These are phyloP conservation scores for Apophysomyces variabilis DNA, from an alignment of 371 early-diverging fungal genomes.

Conservation along the genomic window DNA sequence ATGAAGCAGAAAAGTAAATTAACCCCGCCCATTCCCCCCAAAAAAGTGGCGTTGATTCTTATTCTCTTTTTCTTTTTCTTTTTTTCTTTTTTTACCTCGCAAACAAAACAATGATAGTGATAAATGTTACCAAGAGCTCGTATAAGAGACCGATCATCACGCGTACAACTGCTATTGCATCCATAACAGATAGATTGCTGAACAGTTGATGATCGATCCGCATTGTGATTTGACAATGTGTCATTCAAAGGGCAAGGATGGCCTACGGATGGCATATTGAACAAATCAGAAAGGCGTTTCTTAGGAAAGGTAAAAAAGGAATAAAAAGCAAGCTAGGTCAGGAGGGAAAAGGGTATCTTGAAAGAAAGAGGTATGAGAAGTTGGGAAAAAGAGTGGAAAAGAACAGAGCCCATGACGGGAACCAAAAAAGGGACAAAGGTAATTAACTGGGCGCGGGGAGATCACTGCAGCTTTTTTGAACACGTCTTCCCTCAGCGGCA, in stretches of 20 bases:
- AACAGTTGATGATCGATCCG: slow-evolving; percentile 6
- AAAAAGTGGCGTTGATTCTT: slow-evolving; percentile 12
- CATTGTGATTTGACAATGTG: slow-evolving; percentile 9
- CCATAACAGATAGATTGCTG: slow-evolving; percentile 17
- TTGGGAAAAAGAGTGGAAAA: background rate
- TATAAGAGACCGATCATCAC: slow-evolving; percentile 17
- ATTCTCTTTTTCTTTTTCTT: background rate
- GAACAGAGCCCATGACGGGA: slow-evolving; percentile 10
- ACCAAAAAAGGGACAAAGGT: background rate
- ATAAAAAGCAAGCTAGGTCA: background rate
- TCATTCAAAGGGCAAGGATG: background rate
- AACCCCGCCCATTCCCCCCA: slow-evolving; percentile 6
- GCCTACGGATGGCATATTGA: slow-evolving; percentile 5
- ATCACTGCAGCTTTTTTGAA: background rate
- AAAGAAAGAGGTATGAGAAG: slow-evolving; percentile 10
- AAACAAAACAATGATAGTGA: slow-evolving; percentile 25
- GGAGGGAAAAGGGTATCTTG: slow-evolving; percentile 1
- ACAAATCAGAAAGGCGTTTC: background rate
- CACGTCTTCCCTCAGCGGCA: background rate
- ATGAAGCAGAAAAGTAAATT: slow-evolving; percentile 2
- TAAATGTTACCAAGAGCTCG: slow-evolving; percentile 19
- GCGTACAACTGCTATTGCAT: slow-evolving; percentile 17
- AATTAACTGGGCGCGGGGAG: background rate
- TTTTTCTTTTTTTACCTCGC: slow-evolving; percentile 19
- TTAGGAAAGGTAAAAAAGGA: slow-evolving; percentile 6